Base-by-base conservation (phyloP, 1,139 yeast species). In the Candida smagusa region DNA sequence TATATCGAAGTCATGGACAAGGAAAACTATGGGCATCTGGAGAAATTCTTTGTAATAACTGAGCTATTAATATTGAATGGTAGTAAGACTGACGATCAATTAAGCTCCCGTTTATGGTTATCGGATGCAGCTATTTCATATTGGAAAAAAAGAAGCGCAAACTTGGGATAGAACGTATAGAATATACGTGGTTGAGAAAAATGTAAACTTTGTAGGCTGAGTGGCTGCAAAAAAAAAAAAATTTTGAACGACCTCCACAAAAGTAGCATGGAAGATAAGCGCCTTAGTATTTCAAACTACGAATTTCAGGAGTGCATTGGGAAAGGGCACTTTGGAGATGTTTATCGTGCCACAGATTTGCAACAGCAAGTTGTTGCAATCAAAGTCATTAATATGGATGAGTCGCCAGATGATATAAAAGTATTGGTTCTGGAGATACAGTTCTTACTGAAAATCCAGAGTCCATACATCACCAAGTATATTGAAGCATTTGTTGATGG, bases 321-420 rank as follows among this genome's bases (percentile, higher is more conserved):
- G 0, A 70, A 77, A 43, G 96, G 96, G 1, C 84, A 84, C 48
- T 88, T 87, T 65, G 96, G 96, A 11, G 90, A 85, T 53, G 96
- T 88, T 31, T 88, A 79, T 56, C 75, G 70, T 49, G 95, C 89
- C 41, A 50, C 52, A n/a, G 62, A 65, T 16, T 38, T 47, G 5
- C 56, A 63, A 1, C 58, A 61, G n/a, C 40, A 56, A 26, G 56
- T 71, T 3, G 88, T 84, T 31, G 97, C 97, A 4, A 72, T 89
- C 21, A 89, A 89, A 58, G 82, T 85, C 11, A 75, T 89, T 34
- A 82, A 86, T 50, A 61, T 88, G 36, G 96, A 87, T 44, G 81
- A 81, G 22, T 67, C 83, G 0, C 80, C 78, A 16, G 95, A 87
- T 39, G 94, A 86, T 38, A 77, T 87, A 31, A 75, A 74, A 30